Evolutionary conservation across 2,329 filamentous ascomycete species (phyloP).

Genomic region (Penicillium sp.): DNA sequence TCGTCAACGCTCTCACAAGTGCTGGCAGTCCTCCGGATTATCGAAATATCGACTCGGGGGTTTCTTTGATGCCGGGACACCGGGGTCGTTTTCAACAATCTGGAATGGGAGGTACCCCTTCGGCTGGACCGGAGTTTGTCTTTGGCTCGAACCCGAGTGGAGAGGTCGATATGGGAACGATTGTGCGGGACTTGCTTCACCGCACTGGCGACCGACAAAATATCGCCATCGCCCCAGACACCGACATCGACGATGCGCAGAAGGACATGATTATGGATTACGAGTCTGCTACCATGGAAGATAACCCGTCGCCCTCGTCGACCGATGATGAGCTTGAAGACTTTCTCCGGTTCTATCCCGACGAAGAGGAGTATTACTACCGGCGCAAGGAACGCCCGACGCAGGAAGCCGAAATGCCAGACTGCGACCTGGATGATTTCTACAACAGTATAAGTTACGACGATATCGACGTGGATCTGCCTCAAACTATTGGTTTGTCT

Average conservation of each 20-base stretch:
- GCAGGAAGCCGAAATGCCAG: constrained; percentile 10
- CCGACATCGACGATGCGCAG: constrained; percentile 14
- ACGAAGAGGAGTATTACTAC: constrained; percentile 24
- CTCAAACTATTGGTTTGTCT: constrained; percentile 3
- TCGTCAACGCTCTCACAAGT: constrained; percentile 29
- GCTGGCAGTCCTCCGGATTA: neutral
- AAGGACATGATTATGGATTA: constrained; percentile 27
- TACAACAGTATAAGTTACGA: constrained; percentile 25
- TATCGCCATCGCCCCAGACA: constrained; percentile 22
- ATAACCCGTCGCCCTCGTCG: constrained; percentile 12
- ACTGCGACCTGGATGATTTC: constrained; percentile 33
- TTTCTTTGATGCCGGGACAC: neutral
- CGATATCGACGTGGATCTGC: constrained; percentile 8
- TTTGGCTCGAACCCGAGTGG: constrained; percentile 3
- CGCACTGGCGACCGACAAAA: constrained; percentile 14
- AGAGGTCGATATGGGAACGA: constrained; percentile 17
- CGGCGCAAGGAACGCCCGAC: constrained; percentile 11
- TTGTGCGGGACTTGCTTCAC: constrained; percentile 20
- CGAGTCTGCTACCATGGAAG: constrained; percentile 19
- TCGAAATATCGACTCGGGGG: constrained; percentile 1
- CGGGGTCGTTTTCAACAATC: neutral
- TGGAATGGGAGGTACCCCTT: neutral
- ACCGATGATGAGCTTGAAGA: constrained; percentile 32
- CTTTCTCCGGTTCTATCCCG: constrained; percentile 33
- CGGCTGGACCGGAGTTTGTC: constrained; percentile 18